Evolutionary conservation across 2,329 filamentous ascomycete genomes (phyloP).

Genomic region (Diplodia intermedia): DNA sequence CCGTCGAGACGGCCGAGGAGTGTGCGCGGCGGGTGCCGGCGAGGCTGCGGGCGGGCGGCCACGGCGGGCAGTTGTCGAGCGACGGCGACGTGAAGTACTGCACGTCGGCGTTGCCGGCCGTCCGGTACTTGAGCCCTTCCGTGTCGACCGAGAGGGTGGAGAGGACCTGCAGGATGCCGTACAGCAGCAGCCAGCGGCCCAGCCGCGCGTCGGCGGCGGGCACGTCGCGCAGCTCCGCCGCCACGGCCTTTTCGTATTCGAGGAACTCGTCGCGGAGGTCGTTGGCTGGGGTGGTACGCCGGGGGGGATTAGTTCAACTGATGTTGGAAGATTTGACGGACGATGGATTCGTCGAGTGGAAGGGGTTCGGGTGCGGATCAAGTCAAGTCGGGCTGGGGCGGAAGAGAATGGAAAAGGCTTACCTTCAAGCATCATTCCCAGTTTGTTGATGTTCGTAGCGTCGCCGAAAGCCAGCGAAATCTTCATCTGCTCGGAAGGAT

Average conservation of each 20-base stretch:
- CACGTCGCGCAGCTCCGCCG: slow-evolving; percentile 45
- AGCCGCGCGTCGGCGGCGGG: slow-evolving; percentile 52
- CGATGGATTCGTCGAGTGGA: neutral
- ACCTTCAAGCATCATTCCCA: slow-evolving; percentile 48
- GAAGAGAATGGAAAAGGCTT: slow-evolving; percentile 28
- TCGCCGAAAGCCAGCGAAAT: slow-evolving; percentile 50
- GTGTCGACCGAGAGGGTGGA: slow-evolving; percentile 53
- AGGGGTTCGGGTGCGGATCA: neutral
- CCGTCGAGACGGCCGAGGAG: slow-evolving; percentile 35
- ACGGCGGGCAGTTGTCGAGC: slow-evolving; percentile 47
- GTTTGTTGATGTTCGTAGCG: slow-evolving; percentile 51
- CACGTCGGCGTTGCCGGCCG: slow-evolving; percentile 38
- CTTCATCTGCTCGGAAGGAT: slow-evolving; percentile 50
- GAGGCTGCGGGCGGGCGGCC: slow-evolving; percentile 39
- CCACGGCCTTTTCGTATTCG: slow-evolving; percentile 48
- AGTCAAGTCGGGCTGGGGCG: too few species aligned
- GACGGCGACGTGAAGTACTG: slow-evolving; percentile 51
- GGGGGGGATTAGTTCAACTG: too few species aligned
- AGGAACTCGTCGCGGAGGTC: slow-evolving; percentile 51
- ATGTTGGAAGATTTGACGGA: too few species aligned
- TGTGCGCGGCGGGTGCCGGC: slow-evolving; percentile 29
- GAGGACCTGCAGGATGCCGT: slow-evolving; percentile 52
- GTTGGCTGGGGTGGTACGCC: slow-evolving; percentile 40
- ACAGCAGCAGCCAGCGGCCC: slow-evolving; percentile 54
- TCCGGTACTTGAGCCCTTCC: slow-evolving; percentile 45